Evolutionary conservation across 495 filamentous ascomycete species (phyloP), one percentile per base, ranked within the genome.

Genomic region (Peziza echinospora): DNA sequence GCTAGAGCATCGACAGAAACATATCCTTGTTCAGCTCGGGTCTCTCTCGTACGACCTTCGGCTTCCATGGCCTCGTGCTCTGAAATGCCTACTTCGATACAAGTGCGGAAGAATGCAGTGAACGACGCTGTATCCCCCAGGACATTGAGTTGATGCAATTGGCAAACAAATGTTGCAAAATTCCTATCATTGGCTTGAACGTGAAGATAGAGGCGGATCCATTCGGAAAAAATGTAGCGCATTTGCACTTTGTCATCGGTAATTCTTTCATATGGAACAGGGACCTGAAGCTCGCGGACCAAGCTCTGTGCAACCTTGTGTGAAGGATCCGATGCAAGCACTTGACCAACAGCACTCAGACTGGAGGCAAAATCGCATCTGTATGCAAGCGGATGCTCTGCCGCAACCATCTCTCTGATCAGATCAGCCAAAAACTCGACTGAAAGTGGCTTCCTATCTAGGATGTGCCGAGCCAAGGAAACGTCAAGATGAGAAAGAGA

Each of bases 191-290:
- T 73, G 0, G 76, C 74, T 50, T 73, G 71, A 8, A 71, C 68
- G 43, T 81, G 78, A 60, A 80, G 75, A 65, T 75, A 84, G 13
- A 96, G 70, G 30, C 77, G 74, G 47, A 84, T 71, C 89, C 89
- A 99, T 60, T 96, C 89, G 8, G 78, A 81, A 59, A 99, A 93
- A 37, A 92, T 70, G 56, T 96, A 96, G 54, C 91, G 80, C 64
- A 93, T 74, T 53, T 93, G 86, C 45, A 87, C 79, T 40, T 73
- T 72, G 54, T 73, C 62, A 45, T 65, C 64, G 44, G 73, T 70
- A 48, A 64, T 69, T 30, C 67, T 57, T 26, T 64, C 62, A 41
- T 63, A 50, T 42, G 53, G 51, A n/a, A 25, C 73, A 28, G 71
- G 73, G 47, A 67, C 67, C 24, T 73, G 72, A 39, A 94, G 64